Conservation (phyloP, 371 early-diverging fungal species). For the Apophysomyces trapeziformis region DNA sequence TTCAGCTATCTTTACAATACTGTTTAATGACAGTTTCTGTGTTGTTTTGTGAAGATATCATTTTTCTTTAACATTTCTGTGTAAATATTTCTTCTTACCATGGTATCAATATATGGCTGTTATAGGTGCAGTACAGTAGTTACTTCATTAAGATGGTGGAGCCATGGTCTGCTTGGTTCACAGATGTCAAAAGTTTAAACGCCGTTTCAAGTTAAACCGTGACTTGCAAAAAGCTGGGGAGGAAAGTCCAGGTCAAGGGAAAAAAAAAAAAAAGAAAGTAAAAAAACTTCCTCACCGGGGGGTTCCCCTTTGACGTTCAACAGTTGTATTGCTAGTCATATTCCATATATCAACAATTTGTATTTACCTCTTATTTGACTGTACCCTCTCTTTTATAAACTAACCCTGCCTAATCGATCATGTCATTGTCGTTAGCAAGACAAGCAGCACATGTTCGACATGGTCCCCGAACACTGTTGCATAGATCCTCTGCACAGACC, state of each 20-base stretch:
- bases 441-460: conserved; percentile 19
- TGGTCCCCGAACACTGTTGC: conserved; percentile 2
- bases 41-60: no score
- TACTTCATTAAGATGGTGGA: no score
- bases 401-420: conserved; percentile 9
- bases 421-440: conserved; percentile 29
- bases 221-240: neutral
- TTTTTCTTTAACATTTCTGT: no score
- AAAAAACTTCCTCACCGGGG: conserved; percentile 10
- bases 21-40: no score
- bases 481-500: neutral
- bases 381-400: neutral
- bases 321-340: neutral
- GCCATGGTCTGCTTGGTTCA: no score
- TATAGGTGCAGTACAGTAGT: neutral
- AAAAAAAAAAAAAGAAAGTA: neutral
- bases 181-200: neutral
- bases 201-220: neutral
- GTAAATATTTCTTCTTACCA: neutral
- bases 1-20: no score
- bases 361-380: neutral
- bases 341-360: conserved; percentile 8
- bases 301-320: conserved; percentile 1
- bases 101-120: neutral
- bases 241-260: neutral